A percentile compares a stretch with the other conserved stretches of the same genome.
phyloP scores from a whole-genome alignment of 495 filamentous ascomycete species.

The Penicillium robsamsonii region DNA sequence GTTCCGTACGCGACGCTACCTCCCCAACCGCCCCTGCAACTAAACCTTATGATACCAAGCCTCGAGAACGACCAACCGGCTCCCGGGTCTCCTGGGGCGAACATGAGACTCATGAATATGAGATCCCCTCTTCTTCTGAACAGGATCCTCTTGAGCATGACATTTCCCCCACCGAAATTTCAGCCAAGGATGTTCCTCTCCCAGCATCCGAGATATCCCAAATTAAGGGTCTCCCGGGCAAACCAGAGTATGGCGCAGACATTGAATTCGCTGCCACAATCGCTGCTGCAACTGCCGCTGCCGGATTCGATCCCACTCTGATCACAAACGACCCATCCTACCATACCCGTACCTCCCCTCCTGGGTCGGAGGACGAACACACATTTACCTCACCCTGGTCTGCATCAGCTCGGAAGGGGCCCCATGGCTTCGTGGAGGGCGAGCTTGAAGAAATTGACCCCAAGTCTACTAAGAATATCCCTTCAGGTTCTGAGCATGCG shows the following conservation, averaged over 20 bases:
- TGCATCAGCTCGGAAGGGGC: slow-evolving; percentile 33
- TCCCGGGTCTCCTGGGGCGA: slow-evolving; percentile 61
- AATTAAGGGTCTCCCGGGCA: slow-evolving; percentile 17
- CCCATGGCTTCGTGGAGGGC: slow-evolving; percentile 36
- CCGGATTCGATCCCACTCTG: slow-evolving; percentile 70
- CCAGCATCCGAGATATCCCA: slow-evolving; percentile 16
- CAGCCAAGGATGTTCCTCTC: slow-evolving; percentile 20
- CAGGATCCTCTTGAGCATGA: slow-evolving; percentile 36
- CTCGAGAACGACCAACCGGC: slow-evolving; percentile 33
- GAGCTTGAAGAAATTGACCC: slow-evolving; percentile 27
- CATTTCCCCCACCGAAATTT: slow-evolving; percentile 16
- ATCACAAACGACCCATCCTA: slow-evolving; percentile 64
- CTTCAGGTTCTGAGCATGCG: slow-evolving; percentile 8
- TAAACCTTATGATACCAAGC: slow-evolving; percentile 20
- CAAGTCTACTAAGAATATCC: slow-evolving; percentile 15
- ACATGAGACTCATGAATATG: slow-evolving; percentile 59
- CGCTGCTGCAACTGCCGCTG: slow-evolving; percentile 64
- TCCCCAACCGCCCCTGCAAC: slow-evolving; percentile 30
- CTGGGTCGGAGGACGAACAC: slow-evolving; percentile 52
- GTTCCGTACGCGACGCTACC: slow-evolving; percentile 36
- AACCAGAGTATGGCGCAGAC: slow-evolving; percentile 46
- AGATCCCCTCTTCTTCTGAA: slow-evolving; percentile 54
- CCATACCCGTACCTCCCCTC: slow-evolving; percentile 62
- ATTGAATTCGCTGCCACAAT: slow-evolving; percentile 66
- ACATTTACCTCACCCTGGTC: slow-evolving; percentile 47